Evolutionary conservation across 805 yeast species (phyloP).

Genomic region (Pichia manshurica): DNA sequence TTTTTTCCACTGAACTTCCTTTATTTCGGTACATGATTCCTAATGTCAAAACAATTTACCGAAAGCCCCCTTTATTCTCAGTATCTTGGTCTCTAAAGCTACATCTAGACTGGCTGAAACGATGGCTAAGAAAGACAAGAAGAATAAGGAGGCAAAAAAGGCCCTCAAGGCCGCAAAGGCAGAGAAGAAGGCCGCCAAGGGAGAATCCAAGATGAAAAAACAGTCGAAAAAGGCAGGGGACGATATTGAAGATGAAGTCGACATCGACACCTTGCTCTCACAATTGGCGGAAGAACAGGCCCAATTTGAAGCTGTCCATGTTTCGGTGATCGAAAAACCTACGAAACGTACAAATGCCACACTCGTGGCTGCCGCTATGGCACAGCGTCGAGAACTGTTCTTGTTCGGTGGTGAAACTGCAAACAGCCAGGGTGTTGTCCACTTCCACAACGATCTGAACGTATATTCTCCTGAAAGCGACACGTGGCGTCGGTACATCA

Average conservation of each 20-base stretch:
- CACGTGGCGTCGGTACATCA: constrained; percentile 71
- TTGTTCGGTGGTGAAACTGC: constrained; percentile 85
- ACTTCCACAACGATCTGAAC: constrained; percentile 76
- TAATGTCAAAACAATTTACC: too few species aligned
- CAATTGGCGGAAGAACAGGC: constrained; percentile 78
- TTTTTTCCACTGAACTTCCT: too few species aligned
- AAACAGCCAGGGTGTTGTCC: constrained; percentile 37
- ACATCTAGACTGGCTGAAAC: too few species aligned
- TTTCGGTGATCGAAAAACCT: constrained; percentile 57
- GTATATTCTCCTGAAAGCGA: constrained; percentile 71
- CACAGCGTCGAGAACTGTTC: constrained; percentile 70
- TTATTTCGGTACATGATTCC: too few species aligned
- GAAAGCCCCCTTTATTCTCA: too few species aligned
- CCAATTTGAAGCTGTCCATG: constrained; percentile 62
- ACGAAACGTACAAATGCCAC: constrained; percentile 66
- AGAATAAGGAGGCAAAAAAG: constrained; percentile 86
- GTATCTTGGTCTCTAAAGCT: too few species aligned
- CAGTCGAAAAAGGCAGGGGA: constrained; percentile 72
- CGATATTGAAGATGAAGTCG: constrained; percentile 77
- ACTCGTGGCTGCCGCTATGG: constrained; percentile 67
- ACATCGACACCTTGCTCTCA: constrained; percentile 75
- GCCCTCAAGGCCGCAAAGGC: constrained; percentile 80
- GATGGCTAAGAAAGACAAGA: constrained; percentile 87
- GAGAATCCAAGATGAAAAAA: constrained; percentile 64
- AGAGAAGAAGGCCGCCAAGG: constrained; percentile 68